Evolutionary conservation across 2,329 filamentous ascomycete species (phyloP).

Genomic region (Colletotrichum sp.): DNA sequence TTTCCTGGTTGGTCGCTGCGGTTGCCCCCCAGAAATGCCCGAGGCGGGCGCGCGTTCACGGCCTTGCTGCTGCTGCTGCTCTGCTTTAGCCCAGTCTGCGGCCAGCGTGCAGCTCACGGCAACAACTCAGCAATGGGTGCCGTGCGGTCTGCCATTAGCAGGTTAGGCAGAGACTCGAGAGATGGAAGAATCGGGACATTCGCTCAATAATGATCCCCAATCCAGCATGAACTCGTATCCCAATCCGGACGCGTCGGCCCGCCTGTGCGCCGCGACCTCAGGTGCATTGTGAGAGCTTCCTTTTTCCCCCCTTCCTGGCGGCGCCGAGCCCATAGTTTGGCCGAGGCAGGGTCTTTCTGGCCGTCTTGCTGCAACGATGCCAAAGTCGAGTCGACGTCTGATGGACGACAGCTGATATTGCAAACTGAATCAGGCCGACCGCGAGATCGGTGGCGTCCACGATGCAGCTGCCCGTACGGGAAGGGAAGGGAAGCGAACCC

Average conservation of each 20-base stretch:
- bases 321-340: neutral
- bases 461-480: neutral
- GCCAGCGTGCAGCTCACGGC: neutral
- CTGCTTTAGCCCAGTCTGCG: neutral
- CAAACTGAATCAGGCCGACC: neutral
- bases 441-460: constrained; percentile 12
- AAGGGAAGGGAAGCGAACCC: neutral
- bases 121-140: neutral
- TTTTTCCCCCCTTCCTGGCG: neutral
- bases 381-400: neutral
- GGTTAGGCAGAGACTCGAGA: neutral
- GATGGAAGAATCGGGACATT: neutral
- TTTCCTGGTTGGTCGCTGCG: neutral
- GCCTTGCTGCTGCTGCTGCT: neutral
- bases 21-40: constrained; percentile 2
- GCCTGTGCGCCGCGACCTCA: neutral
- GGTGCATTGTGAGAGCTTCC: constrained; percentile 1
- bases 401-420: neutral
- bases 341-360: neutral
- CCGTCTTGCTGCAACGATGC: neutral
- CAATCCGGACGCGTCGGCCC: neutral
- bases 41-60: neutral
- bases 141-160: neutral
- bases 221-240: neutral
- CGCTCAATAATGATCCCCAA: neutral